Conservation (phyloP, 805 yeast species). For the Cyberlindnera mycetangii region DNA sequence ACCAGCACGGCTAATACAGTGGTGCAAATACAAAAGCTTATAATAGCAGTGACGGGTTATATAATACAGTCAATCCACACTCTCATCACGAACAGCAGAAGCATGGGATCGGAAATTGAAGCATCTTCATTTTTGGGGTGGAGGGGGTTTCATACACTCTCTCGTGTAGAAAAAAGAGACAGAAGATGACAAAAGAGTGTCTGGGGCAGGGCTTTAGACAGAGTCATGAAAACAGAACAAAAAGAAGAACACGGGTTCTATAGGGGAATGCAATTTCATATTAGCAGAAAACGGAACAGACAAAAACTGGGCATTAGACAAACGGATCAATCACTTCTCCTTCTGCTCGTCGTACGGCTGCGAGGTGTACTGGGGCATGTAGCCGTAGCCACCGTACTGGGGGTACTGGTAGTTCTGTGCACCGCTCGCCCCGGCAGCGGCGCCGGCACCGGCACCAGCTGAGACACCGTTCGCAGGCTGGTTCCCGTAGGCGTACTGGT, state of each 20-base stretch:
- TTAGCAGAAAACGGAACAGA: constrained; percentile 1
- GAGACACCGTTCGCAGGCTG: constrained; percentile 5
- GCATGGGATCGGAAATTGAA: no score
- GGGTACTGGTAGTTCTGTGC: constrained; percentile 22
- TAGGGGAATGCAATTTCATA: constrained; percentile 1
- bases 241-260: background rate
- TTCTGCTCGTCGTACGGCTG: constrained; percentile 26
- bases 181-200: background rate
- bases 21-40: background rate
- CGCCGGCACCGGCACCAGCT: constrained; percentile 9
- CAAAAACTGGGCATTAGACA: background rate
- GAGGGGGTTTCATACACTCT: background rate
- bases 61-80: background rate
- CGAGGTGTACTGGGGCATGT: constrained; percentile 25
- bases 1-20: background rate
- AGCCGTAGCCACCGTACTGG: constrained; percentile 25
- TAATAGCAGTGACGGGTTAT: background rate
- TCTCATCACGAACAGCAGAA: no score
- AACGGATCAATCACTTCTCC: constrained; percentile 16
- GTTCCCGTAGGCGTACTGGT: constrained; percentile 17
- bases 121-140: background rate
- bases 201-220: background rate
- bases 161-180: background rate
- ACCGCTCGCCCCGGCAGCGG: constrained; percentile 8
- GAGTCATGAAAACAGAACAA: background rate